Base-by-base conservation (phyloP, 371 early-diverging fungal genomes). In the Dinochytrium kinnereticum region DNA sequence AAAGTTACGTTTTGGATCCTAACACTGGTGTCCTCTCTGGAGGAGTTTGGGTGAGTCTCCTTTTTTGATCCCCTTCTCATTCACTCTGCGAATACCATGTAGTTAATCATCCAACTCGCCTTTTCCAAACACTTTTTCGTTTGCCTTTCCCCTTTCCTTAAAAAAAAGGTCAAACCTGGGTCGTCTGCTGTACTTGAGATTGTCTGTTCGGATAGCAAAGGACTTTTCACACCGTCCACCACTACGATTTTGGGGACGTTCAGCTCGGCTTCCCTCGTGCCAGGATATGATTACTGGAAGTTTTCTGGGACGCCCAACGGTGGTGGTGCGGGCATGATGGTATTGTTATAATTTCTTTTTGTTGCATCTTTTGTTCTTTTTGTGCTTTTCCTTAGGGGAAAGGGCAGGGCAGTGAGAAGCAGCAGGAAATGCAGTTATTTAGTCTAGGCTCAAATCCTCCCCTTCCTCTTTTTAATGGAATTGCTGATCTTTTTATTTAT, bases 251-350 rank as follows among this genome's bases (percentile, higher is more conserved):
- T 10, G 1, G 70, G 51, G 3, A 34, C 34, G 17, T 70, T n/a
- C 30, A 17, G 13, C 2, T 7, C 24, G 1, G 1, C 7, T 2
- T 40, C 59, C 17, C 2, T 19, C 3, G 33, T 57, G 10, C 10
- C 59, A 19, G 70, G 70, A 2, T 70, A 70, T 53, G 59, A 59
- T 34, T 31, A 50, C 59, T 70, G 59, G 59, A 68, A 7, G 5
- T 68, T 68, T 36, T 1, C 2, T 2, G 68, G 68, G 17, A 49
- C 30, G 10, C 26, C 28, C 21, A 44, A 2, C 44, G 68, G 2
- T 34, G 68, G 10, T 51, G 68, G 68, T 30, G 36, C 44, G 19
- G 44, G 44, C 13, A 13, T 28, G 30, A 40, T 34, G 57, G 57
- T 30, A 49, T 49, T 13, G 15, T 15, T n/a, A n/a, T 49, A n/a